Conservation (phyloP, 2,329 filamentous ascomycete species). For the Curvularia hawaiiensis region DNA sequence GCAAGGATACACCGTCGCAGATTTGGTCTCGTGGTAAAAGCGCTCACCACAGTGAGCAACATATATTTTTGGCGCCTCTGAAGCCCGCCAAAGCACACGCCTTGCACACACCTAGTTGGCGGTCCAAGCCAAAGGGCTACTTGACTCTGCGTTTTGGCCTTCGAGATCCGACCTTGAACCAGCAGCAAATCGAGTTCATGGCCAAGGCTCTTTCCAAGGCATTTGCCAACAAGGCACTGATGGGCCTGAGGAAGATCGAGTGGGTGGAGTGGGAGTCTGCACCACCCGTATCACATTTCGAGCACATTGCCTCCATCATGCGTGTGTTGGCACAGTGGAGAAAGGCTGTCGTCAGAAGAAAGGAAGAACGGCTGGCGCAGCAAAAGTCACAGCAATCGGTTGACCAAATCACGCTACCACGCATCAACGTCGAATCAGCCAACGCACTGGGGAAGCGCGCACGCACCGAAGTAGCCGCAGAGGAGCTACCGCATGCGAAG, state of each 20-base stretch:
- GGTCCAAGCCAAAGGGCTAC: constrained; percentile 30
- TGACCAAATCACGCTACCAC: not conserved
- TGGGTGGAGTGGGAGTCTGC: constrained; percentile 40
- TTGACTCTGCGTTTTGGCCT: constrained; percentile 43
- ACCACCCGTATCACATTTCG: constrained; percentile 30
- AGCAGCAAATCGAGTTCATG: constrained; percentile 39
- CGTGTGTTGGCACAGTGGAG: constrained; percentile 39
- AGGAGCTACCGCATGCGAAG: constrained; percentile 26
- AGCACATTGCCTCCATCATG: constrained; percentile 33
- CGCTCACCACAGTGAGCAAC: constrained; percentile 28
- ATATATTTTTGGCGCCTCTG: constrained; percentile 41
- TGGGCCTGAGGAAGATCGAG: constrained; percentile 40
- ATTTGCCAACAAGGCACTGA: constrained; percentile 32
- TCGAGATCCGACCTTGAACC: constrained; percentile 29
- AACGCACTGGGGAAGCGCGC: constrained; percentile 26
- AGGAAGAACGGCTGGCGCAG: constrained; percentile 16
- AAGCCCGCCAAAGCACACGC: constrained; percentile 17
- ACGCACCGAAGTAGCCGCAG: constrained; percentile 22
- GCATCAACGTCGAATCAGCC: constrained; percentile 3
- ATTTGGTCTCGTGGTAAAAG: constrained; percentile 32
- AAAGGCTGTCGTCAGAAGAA: constrained; percentile 28
- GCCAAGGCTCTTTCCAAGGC: constrained; percentile 34
- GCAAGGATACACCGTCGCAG: constrained; percentile 35
- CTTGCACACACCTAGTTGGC: constrained; percentile 2
- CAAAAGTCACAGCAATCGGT: not conserved